These are phyloP conservation scores for Priceomyces carsonii DNA, from an alignment of 805 yeast genomes.

Conservation along the genomic window DNA sequence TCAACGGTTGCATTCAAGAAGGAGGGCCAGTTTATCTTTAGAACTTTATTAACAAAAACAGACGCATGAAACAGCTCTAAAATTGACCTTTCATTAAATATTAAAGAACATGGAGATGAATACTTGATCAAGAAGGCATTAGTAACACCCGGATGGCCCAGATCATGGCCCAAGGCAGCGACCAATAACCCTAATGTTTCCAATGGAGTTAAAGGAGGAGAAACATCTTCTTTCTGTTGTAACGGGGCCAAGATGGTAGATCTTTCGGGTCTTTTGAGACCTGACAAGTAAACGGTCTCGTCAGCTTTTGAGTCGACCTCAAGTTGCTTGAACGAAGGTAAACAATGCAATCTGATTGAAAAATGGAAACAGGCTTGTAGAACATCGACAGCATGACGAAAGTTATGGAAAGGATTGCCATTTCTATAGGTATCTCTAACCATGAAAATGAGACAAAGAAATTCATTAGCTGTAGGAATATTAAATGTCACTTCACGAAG, in stretches of 20 bases:
- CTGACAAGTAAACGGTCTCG: constrained; percentile 19
- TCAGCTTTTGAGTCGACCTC: constrained; percentile 30
- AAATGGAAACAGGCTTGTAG: constrained; percentile 83
- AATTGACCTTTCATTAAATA: constrained; percentile 66
- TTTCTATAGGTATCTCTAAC: constrained; percentile 78
- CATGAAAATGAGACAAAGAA: constrained; percentile 61
- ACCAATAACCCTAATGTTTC: constrained; percentile 64
- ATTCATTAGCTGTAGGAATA: constrained; percentile 36
- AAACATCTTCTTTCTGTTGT: neutral
- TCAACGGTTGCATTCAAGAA: constrained; percentile 17
- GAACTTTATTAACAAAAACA: constrained; percentile 49
- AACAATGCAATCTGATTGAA: constrained; percentile 43
- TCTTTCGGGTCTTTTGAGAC: constrained; percentile 1
- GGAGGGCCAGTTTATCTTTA: constrained; percentile 38
- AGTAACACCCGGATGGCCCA: constrained; percentile 96
- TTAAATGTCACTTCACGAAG: constrained; percentile 15
- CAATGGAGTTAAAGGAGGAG: constrained; percentile 25
- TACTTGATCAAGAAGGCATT: constrained; percentile 64
- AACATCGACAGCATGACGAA: constrained; percentile 94
- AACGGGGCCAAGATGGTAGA: constrained; percentile 4
- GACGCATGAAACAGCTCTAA: constrained; percentile 82
- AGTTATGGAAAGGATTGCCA: constrained; percentile 92
- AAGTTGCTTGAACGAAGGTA: constrained; percentile 39
- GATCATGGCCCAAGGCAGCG: constrained; percentile 92
- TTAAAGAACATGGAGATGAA: constrained; percentile 60